phyloP scores from a whole-genome alignment of 176 grass and related monocot genomes.

The Cenchrus fungigraminus region DNA sequence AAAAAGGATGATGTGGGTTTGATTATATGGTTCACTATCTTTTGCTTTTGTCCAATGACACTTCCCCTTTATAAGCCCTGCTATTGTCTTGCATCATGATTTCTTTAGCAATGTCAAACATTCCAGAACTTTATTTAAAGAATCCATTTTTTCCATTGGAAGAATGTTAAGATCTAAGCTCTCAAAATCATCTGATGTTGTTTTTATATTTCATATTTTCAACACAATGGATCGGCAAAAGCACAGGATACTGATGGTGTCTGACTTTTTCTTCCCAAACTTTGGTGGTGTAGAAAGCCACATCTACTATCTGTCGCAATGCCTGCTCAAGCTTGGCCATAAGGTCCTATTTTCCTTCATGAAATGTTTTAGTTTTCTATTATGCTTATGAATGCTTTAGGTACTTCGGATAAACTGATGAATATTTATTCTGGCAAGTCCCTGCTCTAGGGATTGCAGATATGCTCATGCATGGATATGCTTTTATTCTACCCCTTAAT shows the following conservation, averaged over 20 bases:
- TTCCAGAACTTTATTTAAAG: no score
- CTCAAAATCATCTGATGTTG: neutral
- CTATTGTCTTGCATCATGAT: neutral
- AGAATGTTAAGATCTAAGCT: no score
- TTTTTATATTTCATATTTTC: conserved; percentile 30
- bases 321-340: conserved; percentile 89
- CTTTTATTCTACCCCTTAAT: conserved; percentile 20
- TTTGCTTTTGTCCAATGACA: neutral
- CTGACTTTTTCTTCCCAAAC: conserved; percentile 95
- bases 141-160: no score
- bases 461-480: neutral
- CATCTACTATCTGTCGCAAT: conserved; percentile 92
- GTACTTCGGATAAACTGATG: neutral
- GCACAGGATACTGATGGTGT: conserved; percentile 89
- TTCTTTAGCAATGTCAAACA: no score
- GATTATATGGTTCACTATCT: neutral
- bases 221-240: conserved; percentile 46
- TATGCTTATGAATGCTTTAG: neutral
- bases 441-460: neutral
- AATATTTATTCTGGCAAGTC: neutral
- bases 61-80: neutral
- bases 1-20: neutral
- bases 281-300: conserved; percentile 94
- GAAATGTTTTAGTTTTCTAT: neutral
- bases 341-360: conserved; percentile 54